phyloP scores from a whole-genome alignment of 179 eudicot genomes.

The Heliamphora pulchella region DNA sequence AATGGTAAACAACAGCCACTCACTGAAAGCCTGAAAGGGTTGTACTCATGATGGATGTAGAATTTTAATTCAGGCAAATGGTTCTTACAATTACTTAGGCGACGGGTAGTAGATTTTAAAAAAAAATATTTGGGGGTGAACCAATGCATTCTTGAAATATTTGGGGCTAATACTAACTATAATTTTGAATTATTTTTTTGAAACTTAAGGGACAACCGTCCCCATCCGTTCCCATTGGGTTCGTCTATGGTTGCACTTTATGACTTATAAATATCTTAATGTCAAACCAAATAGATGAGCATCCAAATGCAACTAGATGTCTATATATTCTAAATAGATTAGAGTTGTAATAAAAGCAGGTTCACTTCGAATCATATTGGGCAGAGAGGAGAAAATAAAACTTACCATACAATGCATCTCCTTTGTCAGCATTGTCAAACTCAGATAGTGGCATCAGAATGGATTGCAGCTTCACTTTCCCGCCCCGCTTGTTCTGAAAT shows the following conservation, averaged over 20 bases:
- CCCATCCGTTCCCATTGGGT: too few species aligned
- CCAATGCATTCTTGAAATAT: too few species aligned
- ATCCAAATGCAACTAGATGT: background rate
- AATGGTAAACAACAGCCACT: background rate
- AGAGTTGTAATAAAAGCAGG: background rate
- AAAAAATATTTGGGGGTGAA: too few species aligned
- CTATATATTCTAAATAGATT: background rate
- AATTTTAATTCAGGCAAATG: too few species aligned
- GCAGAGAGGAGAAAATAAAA: conserved; percentile 2
- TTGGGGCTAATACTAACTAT: too few species aligned
- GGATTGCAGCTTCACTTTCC: conserved; percentile 67
- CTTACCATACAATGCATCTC: conserved; percentile 83
- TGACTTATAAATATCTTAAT: background rate
- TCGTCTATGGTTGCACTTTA: background rate
- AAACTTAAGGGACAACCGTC: too few species aligned
- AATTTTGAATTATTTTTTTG: too few species aligned
- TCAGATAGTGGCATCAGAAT: conserved; percentile 69
- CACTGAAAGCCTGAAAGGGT: background rate
- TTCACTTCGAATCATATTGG: background rate
- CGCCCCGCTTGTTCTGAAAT: conserved; percentile 77
- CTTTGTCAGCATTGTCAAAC: conserved; percentile 69
- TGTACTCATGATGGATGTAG: too few species aligned
- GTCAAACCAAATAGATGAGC: background rate
- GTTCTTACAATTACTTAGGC: too few species aligned
- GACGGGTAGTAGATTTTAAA: too few species aligned